Evolutionary conservation across 305 asterid genomes (phyloP).

Genomic region (Andrographis paniculata): DNA sequence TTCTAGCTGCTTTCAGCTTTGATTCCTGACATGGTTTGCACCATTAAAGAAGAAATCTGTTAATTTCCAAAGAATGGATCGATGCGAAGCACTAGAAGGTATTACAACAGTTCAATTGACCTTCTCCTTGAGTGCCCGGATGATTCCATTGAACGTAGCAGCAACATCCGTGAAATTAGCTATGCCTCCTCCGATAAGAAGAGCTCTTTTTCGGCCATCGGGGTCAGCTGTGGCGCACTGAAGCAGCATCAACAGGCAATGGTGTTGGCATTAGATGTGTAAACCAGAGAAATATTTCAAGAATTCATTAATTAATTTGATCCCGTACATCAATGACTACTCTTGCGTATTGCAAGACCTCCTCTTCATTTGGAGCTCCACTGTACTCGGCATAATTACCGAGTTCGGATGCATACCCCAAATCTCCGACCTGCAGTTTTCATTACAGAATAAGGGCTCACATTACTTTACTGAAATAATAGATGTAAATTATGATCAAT

Average conservation of each 20-base stretch:
- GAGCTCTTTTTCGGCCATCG: slow-evolving; percentile 84
- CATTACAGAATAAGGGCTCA: not conserved
- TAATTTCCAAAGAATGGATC: slow-evolving; percentile 1
- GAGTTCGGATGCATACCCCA: slow-evolving; percentile 85
- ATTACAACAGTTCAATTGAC: slow-evolving; percentile 22
- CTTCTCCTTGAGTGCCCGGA: slow-evolving; percentile 87
- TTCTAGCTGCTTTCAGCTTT: slow-evolving; percentile 78
- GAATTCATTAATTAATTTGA: slow-evolving; percentile 4
- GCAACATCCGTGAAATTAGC: slow-evolving; percentile 96
- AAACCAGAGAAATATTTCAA: slow-evolving; percentile 6
- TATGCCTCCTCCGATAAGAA: slow-evolving; percentile 86
- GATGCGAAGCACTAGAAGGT: not conserved
- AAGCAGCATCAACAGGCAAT: slow-evolving; percentile 11
- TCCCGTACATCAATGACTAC: slow-evolving; percentile 67
- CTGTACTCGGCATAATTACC: slow-evolving; percentile 91
- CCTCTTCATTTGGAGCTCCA: slow-evolving; percentile 91
- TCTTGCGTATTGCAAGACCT: slow-evolving; percentile 80
- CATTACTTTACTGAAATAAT: too few relatives aligned
- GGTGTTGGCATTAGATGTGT: not conserved
- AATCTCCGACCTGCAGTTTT: slow-evolving; percentile 57
- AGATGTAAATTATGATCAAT: too few relatives aligned
- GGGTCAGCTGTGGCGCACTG: slow-evolving; percentile 92
- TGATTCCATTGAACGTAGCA: slow-evolving; percentile 85
- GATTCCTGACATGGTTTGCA: slow-evolving; percentile 54
- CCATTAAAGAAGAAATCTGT: not conserved